Evolutionary conservation across 2,329 filamentous ascomycete species (phyloP), one percentile per base, ranked within the genome.

Genomic region (Grosmannia serpens): DNA sequence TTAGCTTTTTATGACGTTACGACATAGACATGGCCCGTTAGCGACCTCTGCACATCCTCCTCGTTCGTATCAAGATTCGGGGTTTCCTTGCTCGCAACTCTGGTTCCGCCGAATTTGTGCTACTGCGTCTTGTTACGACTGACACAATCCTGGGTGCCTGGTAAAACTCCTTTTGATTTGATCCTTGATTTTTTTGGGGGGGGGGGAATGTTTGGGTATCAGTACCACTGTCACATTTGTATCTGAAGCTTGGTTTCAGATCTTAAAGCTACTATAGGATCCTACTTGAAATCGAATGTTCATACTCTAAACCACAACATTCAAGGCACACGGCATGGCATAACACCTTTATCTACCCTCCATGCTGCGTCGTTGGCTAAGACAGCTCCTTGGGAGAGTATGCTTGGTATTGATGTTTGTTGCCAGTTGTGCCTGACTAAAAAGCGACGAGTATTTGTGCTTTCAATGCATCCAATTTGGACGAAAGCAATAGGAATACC

Each of bases 1-100:
- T 24, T 20, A 33, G 26, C 53, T 38, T 57, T 46, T 59, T 22
- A 65, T 59, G 61, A 64, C 60, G 35, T 58, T 56, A 64, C 59
- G 62, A 63, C 49, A 53, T 57, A 57, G 56, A 57, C 41, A 33
- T n/a, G 53, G 20, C 29, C 47, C 10, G 24, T 49, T 26, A 54
- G 52, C n/a, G 33, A 44, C 15, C 49, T 33, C 29, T 41, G 15
- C 52, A 20, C 35, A 38, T 26, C 13, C 15, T 35, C 29, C n/a
- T 54, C 13, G 4, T 22, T 52, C 50, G 15, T 24, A 24, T 26
- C 10, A 26, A 26, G 22, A 24, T 11, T 10, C 5, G 22, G 10
- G 33, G 2, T 33, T 33, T 31, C 15, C 10, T 41, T 8, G 7
- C 17, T 41, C 7, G 17, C 38, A 13, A 11, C 15, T 35, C 33